Evolutionary conservation across 805 yeast genomes (phyloP).

Genomic region (Ogataea ramenticola): DNA sequence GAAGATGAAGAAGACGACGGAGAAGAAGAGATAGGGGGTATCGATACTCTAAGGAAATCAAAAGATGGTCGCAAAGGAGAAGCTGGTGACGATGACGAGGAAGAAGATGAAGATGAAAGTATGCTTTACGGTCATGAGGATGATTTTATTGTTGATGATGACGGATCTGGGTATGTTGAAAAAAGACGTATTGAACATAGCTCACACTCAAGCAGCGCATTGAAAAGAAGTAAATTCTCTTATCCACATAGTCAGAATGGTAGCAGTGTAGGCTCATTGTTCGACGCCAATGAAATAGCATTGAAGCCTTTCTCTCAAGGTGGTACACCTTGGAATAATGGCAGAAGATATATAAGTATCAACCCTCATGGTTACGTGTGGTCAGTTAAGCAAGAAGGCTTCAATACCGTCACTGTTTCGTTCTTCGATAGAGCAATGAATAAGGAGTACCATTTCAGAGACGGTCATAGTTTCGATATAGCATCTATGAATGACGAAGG

Average conservation of each 20-base stretch:
- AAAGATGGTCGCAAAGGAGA: constrained; percentile 21
- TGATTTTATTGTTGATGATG: constrained; percentile 60
- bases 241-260: no score
- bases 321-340: constrained; percentile 69
- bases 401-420: constrained; percentile 73
- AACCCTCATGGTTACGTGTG: constrained; percentile 77
- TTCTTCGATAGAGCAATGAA: constrained; percentile 75
- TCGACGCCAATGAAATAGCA: constrained; percentile 8
- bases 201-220: background rate
- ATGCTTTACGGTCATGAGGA: constrained; percentile 35
- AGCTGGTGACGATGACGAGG: constrained; percentile 24
- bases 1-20: constrained; percentile 17
- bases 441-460: constrained; percentile 82
- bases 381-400: constrained; percentile 55
- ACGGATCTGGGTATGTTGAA: constrained; percentile 35
- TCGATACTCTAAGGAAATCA: constrained; percentile 43
- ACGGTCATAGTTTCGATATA: constrained; percentile 60
- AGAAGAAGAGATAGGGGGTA: constrained; percentile 19
- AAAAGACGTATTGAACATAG: background rate
- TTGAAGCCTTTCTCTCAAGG: constrained; percentile 77
- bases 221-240: background rate
- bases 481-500: constrained; percentile 69
- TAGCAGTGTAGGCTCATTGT: no score
- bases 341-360: constrained; percentile 74
- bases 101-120: constrained; percentile 25